A percentile compares a stretch with the other conserved stretches of the same genome.
Conservation (phyloP, 2,329 filamentous ascomycete genomes). For the Colletotrichum sp. region DNA sequence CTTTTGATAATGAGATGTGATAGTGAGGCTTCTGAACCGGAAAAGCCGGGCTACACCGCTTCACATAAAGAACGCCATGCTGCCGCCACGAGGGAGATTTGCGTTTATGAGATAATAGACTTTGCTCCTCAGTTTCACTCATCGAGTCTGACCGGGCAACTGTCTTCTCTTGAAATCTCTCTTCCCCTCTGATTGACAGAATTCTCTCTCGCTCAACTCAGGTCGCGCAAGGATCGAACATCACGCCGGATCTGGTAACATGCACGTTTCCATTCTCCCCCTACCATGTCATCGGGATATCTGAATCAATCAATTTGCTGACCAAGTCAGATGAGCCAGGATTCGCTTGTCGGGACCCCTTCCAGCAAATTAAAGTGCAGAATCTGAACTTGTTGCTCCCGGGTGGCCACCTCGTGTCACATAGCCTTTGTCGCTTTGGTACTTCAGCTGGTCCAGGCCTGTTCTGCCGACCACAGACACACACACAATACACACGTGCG, state of each 20-base stretch:
- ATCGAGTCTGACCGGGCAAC: background rate
- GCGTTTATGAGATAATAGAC: background rate
- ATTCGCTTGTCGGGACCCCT: constrained; percentile 10
- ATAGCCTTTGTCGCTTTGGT: background rate
- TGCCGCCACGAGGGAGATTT: background rate
- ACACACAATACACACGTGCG: background rate
- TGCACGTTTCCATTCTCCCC: background rate
- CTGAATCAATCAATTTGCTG: constrained; percentile 15
- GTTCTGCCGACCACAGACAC: background rate
- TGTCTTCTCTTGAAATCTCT: background rate
- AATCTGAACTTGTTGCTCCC: constrained; percentile 11
- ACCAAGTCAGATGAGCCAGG: constrained; percentile 15
- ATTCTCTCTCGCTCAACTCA: background rate
- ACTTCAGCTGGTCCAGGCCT: background rate
- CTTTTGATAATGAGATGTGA: background rate
- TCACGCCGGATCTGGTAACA: background rate
- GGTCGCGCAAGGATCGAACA: background rate
- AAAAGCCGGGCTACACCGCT: background rate
- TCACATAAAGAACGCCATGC: constrained; percentile 1
- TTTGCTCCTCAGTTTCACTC: background rate
- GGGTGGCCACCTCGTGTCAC: background rate
- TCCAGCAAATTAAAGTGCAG: constrained; percentile 5
- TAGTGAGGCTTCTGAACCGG: background rate
- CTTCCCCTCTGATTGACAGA: background rate
- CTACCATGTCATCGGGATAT: constrained; percentile 1